Base-by-base conservation (phyloP, 306 rosid genomes). In the Cucumis hystrix region DNA sequence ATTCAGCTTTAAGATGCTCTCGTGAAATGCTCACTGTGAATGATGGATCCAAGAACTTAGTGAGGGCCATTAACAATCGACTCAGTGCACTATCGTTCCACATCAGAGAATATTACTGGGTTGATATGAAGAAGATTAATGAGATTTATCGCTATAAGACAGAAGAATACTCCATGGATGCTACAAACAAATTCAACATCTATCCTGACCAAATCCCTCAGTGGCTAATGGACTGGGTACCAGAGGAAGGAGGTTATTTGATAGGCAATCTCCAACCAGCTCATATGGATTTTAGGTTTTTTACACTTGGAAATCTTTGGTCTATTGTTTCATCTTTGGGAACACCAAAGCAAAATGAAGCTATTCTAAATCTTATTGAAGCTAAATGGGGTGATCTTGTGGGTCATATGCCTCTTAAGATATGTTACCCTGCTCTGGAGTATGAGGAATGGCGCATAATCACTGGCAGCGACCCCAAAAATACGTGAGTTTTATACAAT, bases 201-300 rank as follows among this genome's bases (percentile, higher is more conserved):
- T 95, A 95, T 83, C 99, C 99, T 33, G 99, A 95, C 14, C 99
- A 95, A 85, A 95, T 95, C 79, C 97, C 99, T 43, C 60, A 40
- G 62, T 95, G 99, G 99, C 85, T 91, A 82, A 89, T 91, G 92
- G 93, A 95, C 83, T 95, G 98, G 99, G 75, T 95, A 84, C 97
- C 99, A 45, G 93, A 91, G 81, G 89, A 85, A 82, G 97, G 99
- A 21, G 99, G 99, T 39, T 95, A 86, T 83, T 77, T 95, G 69
- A 83, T 95, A 33, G 99, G 99, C 81, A 95, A 92, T 80, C 85
- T 95, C 65, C 99, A 95, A 68, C 99, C 99, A 73, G 97, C 97
- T 81, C 98, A 95, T 80, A 95, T 95, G 99, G 99, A 95, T 87
- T 95, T 95, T 62, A 88, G 99, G 84, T 95, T 92, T 83, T 95